Conservation (phyloP, 169 alveolate species). For the Plasmodium blacklocki region DNA sequence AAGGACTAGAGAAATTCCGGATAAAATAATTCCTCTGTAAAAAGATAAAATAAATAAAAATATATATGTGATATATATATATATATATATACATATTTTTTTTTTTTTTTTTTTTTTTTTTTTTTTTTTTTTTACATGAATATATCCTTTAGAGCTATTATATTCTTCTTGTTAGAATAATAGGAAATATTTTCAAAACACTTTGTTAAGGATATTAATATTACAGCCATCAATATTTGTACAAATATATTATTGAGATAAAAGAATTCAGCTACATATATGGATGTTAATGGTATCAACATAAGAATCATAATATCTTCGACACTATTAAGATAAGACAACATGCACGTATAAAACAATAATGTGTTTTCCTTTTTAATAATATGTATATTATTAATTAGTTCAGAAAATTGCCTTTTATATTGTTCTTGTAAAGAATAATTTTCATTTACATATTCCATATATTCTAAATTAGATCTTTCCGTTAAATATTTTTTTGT, state of each 20-base stretch:
- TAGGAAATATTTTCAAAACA: conserved; percentile 58
- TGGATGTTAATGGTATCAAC: conserved; percentile 51
- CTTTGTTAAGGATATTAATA: conserved; percentile 44
- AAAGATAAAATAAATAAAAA: conserved; percentile 5
- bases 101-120: background rate
- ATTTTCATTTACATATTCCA: background rate
- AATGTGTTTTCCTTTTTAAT: conserved; percentile 18
- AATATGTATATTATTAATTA: conserved; percentile 1
- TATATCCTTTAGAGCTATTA: conserved; percentile 43
- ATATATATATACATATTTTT: background rate
- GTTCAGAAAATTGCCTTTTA: conserved; percentile 22
- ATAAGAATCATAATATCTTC: conserved; percentile 43
- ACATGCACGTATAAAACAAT: conserved; percentile 17
- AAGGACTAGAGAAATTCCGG: conserved; percentile 32
- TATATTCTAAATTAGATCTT: conserved; percentile 16
- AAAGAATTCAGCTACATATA: conserved; percentile 33
- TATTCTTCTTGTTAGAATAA: conserved; percentile 44
- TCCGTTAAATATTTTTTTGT: conserved; percentile 27
- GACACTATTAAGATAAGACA: conserved; percentile 56
- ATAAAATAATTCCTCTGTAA: conserved; percentile 55
- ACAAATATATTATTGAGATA: conserved; percentile 12
- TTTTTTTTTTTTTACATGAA: conserved; percentile 21
- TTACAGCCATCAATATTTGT: conserved; percentile 27
- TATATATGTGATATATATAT: background rate
- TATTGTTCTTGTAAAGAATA: conserved; percentile 26